Percentiles rank a stretch among this genome's conserved stretches.
Evolutionary conservation across 176 grass and related monocot genomes (phyloP).

Genomic region (Puccinellia tenuiflora): DNA sequence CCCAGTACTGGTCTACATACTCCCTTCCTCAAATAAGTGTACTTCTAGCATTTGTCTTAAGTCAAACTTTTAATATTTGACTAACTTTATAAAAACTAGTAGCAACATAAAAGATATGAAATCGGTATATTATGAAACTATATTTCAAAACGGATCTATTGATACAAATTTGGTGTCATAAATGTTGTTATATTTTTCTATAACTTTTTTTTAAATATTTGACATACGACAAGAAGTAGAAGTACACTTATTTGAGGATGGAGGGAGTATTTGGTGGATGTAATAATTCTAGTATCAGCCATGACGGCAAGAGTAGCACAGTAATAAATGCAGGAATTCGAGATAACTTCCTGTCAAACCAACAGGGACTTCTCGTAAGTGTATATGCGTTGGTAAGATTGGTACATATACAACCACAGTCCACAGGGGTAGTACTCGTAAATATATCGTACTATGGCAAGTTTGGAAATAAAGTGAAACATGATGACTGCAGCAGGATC

Average conservation of each 20-base stretch:
- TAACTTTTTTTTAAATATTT: no score
- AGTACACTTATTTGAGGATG: no score
- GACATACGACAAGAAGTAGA: no score
- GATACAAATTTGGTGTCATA: no score
- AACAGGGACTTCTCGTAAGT: neutral
- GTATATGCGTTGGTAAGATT: neutral
- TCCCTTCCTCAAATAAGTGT: no score
- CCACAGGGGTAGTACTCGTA: neutral
- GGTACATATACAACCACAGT: neutral
- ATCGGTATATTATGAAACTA: no score
- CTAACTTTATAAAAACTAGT: no score
- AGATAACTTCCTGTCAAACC: neutral
- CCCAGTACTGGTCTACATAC: neutral
- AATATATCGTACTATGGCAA: neutral
- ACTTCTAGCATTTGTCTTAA: no score
- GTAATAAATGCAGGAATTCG: neutral
- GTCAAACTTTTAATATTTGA: no score
- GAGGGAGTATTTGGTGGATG: neutral
- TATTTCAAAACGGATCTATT: no score
- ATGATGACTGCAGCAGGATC: neutral
- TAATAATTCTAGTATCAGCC: neutral
- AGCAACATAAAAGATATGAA: no score
- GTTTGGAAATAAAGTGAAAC: slow-evolving; percentile 6
- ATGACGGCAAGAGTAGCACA: neutral
- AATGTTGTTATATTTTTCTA: no score